These are phyloP conservation scores for Gloeophyllum trabeum DNA, from an alignment of 768 basidiomycete species.

Conservation along the genomic window DNA sequence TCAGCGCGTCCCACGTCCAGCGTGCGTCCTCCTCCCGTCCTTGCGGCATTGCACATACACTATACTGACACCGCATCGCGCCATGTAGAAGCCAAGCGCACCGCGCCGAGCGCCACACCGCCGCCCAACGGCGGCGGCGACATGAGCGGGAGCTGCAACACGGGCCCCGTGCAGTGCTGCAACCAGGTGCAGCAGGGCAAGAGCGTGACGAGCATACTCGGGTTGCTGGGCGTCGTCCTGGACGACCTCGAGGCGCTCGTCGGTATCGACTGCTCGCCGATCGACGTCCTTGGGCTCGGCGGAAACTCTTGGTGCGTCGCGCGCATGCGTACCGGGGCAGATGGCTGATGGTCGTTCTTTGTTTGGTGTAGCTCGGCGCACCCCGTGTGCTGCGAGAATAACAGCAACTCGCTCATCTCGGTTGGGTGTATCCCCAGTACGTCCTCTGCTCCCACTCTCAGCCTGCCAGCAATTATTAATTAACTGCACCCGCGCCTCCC, in stretches of 20 bases:
- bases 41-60: neutral
- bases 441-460: neutral
- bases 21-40: neutral
- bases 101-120: neutral
- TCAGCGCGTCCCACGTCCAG: neutral
- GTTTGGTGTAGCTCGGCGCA: conserved; percentile 7
- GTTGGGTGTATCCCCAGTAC: conserved; percentile 17
- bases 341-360: too few species aligned
- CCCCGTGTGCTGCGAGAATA: conserved; percentile 4
- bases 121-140: neutral
- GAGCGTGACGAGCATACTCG: conserved; percentile 6
- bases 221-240: conserved; percentile 17
- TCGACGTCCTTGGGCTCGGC: conserved; percentile 13
- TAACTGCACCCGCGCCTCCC: neutral
- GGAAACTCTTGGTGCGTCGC: neutral
- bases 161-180: neutral
- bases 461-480: too few species aligned
- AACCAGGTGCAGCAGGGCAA: neutral
- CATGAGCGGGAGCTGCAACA: neutral
- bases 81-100: neutral
- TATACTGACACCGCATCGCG: neutral
- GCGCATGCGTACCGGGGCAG: too few species aligned
- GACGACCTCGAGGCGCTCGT: conserved; percentile 10
- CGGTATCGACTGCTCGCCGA: conserved; percentile 20
- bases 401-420: conserved; percentile 14